Evolutionary conservation across 2,329 filamentous ascomycete species (phyloP), one percentile per base, ranked within the genome.

Genomic region (Bipolaris cookei): DNA sequence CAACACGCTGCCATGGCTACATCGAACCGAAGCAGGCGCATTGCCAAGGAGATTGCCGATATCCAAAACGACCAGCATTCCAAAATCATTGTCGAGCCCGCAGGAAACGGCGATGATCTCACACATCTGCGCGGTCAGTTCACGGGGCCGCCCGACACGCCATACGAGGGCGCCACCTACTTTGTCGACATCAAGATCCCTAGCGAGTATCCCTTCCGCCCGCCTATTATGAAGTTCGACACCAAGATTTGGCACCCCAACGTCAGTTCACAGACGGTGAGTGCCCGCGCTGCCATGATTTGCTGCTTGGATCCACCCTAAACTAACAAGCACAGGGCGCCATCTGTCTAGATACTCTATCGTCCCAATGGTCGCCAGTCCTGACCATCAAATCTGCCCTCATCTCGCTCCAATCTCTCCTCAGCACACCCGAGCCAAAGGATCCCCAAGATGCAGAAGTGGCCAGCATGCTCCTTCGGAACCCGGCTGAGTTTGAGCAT

Each of bases 221-320:
- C 94, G 3, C 95, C 95, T 4, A 77, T 86, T 57, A 98, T 99
- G 90, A 89, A 87, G 69, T 98, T 98, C 73, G 86, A 89, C 63
- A 99, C 95, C 63, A 93, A 89, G 77, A 89, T 98, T 67, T 99
- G 93, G 93, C 95, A 99, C 76, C 95, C 95, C 32, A 99, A 99
- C 73, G 87, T 99, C 79, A 96, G 91, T 83, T 94, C 90, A 71
- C 90, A 95, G 75, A 97, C 93, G 38, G 92, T 96, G 80, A 72
- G 88, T 82, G 30, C 13, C 7, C 14, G 14, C 6, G 13, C 20
- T 18, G 4, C 8, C 13, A 28, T 25, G 10, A 8, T 18, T 4
- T 6, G 10, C 7, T 10, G 1, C 21, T 11, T 34, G 5, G 5
- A 43, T 8, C 34, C 18, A 14, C 10, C 21, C 5, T 7, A 35